Base-by-base conservation (phyloP, 331 rosid species). In the Spiraea crenata region DNA sequence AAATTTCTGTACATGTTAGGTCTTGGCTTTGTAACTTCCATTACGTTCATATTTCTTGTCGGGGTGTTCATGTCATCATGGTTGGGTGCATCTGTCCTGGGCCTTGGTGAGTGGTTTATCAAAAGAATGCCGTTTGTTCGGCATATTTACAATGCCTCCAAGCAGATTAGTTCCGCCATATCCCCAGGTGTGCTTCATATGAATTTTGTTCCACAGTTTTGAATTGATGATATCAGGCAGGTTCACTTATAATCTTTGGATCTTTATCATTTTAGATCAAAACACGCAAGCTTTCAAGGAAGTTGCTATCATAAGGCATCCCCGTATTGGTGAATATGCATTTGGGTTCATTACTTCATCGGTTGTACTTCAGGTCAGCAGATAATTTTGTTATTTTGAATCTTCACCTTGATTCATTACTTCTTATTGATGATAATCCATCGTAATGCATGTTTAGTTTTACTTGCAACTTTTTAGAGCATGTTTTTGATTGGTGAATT, bases 41-140 rank as follows among this genome's bases (percentile, higher is more conserved):
- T 95, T 63, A 83, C 91, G 12, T 91, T 95, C 86, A 91, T 95
- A 85, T 95, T 95, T 89, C 52, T 95, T 85, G 82, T 95, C 10
- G 99, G 99, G 84, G 90, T 95, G 76, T 89, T 95, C 88, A 91
- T 91, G 97, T 95, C 97, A 66, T 95, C 97, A 52, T 95, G 97
- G 97, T 75, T 95, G 95, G 99, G 96, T 69, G 89, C 99, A 51
- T 91, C 97, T 83, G 96, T 95, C 74, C 81, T 91, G 74, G 85
- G 89, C 65, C 96, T 95, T 75, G 99, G 99, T 50, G 99, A 95
- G 88, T 95, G 99, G 99, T 89, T 91, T 77, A 95, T 95, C 78
- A 95, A 95, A 82, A 78, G 87, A 79, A 95, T 95, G 99, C 99
- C 99, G 7, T 90, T 95, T 70, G 98, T 95, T 73, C 93, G 98